Evolutionary conservation across 139 green algal genomes (phyloP).

Genomic region (Closterium sp.): DNA sequence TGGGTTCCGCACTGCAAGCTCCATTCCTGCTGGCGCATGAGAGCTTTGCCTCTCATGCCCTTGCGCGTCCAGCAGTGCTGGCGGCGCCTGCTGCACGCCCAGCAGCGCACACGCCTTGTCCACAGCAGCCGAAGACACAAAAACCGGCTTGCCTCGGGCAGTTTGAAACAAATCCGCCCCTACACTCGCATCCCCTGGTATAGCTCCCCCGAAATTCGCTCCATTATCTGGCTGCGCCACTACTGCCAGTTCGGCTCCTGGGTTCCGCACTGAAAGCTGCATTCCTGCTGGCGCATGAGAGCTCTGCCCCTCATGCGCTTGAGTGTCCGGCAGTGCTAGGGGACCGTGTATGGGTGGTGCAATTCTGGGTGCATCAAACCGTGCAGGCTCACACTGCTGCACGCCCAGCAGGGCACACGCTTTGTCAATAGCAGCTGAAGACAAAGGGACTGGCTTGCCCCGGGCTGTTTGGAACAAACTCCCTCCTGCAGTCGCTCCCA

Average conservation of each 20-base stretch:
- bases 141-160: neutral
- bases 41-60: no score
- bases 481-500: neutral
- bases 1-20: no score
- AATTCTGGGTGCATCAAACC: neutral
- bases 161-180: neutral
- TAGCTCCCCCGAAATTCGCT: neutral
- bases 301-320: neutral
- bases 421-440: constrained; percentile 8
- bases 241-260: neutral
- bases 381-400: neutral
- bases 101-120: no score
- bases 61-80: no score
- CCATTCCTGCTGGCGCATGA: no score
- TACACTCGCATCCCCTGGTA: neutral
- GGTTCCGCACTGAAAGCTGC: neutral
- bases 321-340: neutral
- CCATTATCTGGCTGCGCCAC: neutral
- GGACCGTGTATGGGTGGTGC: neutral
- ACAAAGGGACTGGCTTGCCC: neutral
- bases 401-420: neutral
- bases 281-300: neutral
- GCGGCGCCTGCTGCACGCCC: no score
- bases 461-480: neutral
- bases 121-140: no score